A percentile compares a stretch with the other conserved stretches of the same genome.
Evolutionary conservation across 2,329 filamentous ascomycete species (phyloP).

Genomic region (Sporothrix phasma): DNA sequence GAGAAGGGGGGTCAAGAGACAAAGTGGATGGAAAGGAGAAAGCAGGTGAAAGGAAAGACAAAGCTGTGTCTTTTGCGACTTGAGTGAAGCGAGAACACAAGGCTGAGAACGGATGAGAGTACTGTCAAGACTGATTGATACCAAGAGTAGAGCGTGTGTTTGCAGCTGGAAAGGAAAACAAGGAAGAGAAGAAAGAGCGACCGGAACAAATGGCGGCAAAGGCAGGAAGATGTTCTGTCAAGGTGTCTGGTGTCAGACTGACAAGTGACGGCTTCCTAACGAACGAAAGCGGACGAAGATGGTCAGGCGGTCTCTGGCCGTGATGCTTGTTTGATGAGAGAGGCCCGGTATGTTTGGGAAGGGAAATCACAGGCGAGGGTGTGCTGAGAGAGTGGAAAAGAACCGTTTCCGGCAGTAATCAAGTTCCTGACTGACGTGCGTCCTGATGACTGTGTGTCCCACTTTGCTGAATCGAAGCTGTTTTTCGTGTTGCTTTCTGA

Average conservation of each 20-base stretch:
- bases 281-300: background rate
- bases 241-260: background rate
- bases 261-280: background rate
- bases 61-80: background rate
- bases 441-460: background rate
- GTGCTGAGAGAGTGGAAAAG: background rate
- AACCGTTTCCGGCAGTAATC: conserved; percentile 9
- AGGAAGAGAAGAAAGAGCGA: background rate
- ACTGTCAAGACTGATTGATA: background rate
- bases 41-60: too few relatives aligned
- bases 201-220: too few relatives aligned
- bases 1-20: background rate
- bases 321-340: background rate
- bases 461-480: background rate
- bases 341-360: background rate
- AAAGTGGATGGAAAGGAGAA: background rate
- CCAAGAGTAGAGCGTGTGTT: background rate
- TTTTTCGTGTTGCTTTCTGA: background rate
- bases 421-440: background rate
- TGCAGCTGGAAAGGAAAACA: background rate
- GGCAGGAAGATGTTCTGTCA: background rate
- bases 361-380: background rate
- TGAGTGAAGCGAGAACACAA: background rate
- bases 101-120: background rate
- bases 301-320: background rate